These are phyloP conservation scores for Monilinia fructigena DNA, from an alignment of 2,329 filamentous ascomycete species.

Conservation along the genomic window DNA sequence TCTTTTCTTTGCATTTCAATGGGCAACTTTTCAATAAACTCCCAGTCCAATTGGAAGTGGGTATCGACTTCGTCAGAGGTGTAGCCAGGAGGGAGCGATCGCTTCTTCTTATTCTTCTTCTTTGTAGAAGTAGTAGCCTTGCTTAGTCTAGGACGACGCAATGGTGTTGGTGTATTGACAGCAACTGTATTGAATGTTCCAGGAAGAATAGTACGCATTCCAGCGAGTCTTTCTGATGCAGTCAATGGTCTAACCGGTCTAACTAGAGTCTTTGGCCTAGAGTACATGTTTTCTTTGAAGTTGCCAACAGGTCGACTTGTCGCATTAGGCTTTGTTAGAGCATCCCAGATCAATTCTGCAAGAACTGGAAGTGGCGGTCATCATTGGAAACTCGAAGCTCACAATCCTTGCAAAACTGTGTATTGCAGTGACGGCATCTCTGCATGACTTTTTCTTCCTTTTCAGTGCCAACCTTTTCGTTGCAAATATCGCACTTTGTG, in stretches of 20 bases:
- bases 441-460: not conserved
- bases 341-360: conserved; percentile 6
- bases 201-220: not conserved
- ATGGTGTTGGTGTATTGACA: not conserved
- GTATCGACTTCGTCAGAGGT: not conserved
- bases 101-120: not conserved
- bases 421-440: conserved; percentile 5
- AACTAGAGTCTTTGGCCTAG: not conserved
- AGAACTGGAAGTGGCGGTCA: not conserved
- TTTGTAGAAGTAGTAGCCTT: not conserved
- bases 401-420: conserved; percentile 4
- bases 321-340: conserved; percentile 3
- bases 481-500: conserved; percentile 18
- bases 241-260: conserved; percentile 2
- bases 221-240: not conserved
- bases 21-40: not conserved
- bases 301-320: not conserved
- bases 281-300: not conserved
- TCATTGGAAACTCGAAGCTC: not conserved
- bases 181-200: not conserved
- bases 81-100: no score
- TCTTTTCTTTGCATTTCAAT: not conserved
- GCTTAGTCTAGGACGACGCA: not conserved
- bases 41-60: not conserved
- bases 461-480: not conserved